Evolutionary conservation across 805 yeast species (phyloP).

Genomic region (Metschnikowia hibisci): DNA sequence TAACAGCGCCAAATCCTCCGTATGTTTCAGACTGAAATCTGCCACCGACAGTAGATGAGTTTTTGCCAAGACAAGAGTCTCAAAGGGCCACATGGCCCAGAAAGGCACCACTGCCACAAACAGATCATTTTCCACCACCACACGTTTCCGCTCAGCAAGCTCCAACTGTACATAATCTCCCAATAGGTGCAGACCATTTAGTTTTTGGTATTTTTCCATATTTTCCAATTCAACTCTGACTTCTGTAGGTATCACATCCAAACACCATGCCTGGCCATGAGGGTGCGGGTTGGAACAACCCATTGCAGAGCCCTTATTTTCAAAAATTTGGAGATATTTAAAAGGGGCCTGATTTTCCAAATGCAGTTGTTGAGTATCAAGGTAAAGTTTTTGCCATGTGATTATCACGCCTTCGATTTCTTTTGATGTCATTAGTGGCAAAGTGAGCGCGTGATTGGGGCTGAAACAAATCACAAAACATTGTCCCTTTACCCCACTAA

Average conservation of each 20-base stretch:
- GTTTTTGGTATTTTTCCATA: slow-evolving; percentile 43
- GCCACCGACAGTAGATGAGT: slow-evolving; percentile 48
- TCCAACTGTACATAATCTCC: slow-evolving; percentile 62
- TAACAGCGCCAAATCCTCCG: slow-evolving; percentile 52
- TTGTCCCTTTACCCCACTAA: slow-evolving; percentile 60
- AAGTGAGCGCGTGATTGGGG: slow-evolving; percentile 63
- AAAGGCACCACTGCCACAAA: slow-evolving; percentile 70
- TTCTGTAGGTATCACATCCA: slow-evolving; percentile 62
- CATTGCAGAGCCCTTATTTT: slow-evolving; percentile 76
- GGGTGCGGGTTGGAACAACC: slow-evolving; percentile 83
- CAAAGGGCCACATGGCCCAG: slow-evolving; percentile 85
- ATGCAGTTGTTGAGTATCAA: slow-evolving; percentile 36
- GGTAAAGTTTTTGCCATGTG: slow-evolving; percentile 58
- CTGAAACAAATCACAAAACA: slow-evolving; percentile 71
- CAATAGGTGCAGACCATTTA: slow-evolving; percentile 46
- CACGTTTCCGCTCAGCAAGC: slow-evolving; percentile 45
- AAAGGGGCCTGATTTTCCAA: slow-evolving; percentile 41
- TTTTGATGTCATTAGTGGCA: slow-evolving; percentile 52
- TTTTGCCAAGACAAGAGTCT: slow-evolving; percentile 60
- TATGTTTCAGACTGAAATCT: slow-evolving; percentile 45
- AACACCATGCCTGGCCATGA: slow-evolving; percentile 80
- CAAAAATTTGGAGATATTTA: slow-evolving; percentile 67
- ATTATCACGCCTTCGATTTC: slow-evolving; percentile 49
- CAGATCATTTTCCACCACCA: slow-evolving; percentile 57
- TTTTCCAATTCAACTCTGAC: slow-evolving; percentile 54